Evolutionary conservation across 2,329 filamentous ascomycete genomes (phyloP).

Genomic region (Cladosporium sp.): DNA sequence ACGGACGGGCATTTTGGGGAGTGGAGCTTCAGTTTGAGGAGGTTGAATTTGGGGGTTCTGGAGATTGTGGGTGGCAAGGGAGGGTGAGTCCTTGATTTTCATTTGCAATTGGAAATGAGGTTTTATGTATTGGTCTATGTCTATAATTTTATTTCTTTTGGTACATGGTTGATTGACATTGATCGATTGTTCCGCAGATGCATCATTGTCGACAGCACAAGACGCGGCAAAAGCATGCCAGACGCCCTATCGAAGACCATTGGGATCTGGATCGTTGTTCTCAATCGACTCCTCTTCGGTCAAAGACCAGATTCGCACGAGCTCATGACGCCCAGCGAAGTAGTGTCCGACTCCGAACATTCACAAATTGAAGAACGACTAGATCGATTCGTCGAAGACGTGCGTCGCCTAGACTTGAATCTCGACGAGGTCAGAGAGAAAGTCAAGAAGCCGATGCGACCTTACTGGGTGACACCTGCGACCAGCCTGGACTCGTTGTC

Average conservation of each 20-base stretch:
- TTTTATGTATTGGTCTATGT: slow-evolving; percentile 9
- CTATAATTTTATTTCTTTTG: background rate
- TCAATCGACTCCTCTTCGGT: slow-evolving; percentile 79
- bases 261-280: slow-evolving; percentile 86
- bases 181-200: slow-evolving; percentile 47
- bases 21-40: slow-evolving; percentile 84
- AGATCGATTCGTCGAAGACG: slow-evolving; percentile 54
- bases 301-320: slow-evolving; percentile 47
- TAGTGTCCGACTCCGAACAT: slow-evolving; percentile 73
- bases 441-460: slow-evolving; percentile 70
- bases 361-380: slow-evolving; percentile 71
- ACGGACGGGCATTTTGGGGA: slow-evolving; percentile 91
- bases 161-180: background rate
- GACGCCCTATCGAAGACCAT: slow-evolving; percentile 93
- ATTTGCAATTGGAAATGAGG: background rate
- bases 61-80: slow-evolving; percentile 64
- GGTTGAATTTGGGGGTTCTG: slow-evolving; percentile 81
- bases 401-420: slow-evolving; percentile 62
- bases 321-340: slow-evolving; percentile 70
- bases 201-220: slow-evolving; percentile 89
- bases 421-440: slow-evolving; percentile 54
- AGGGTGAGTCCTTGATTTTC: slow-evolving; percentile 54
- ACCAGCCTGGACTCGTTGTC: slow-evolving; percentile 51
- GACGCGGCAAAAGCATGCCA: slow-evolving; percentile 91
- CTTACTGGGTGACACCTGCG: slow-evolving; percentile 77